A percentile compares a stretch with the other conserved stretches of the same genome.
These are phyloP conservation scores for Neckera pumila DNA, from an alignment of 225 moss, liverwort and hornwort genomes.

Conservation along the genomic window DNA sequence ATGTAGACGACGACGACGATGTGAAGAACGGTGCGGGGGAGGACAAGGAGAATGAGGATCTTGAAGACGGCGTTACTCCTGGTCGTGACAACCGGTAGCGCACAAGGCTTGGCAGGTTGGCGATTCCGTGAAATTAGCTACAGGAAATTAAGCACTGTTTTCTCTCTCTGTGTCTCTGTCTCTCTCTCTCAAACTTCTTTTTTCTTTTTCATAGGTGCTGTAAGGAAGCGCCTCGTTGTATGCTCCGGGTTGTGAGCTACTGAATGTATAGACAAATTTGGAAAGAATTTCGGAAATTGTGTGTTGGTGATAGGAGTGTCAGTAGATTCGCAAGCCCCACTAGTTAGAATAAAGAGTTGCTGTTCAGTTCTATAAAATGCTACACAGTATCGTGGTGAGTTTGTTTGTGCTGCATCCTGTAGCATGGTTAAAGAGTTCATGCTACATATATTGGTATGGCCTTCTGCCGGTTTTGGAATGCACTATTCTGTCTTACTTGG, in stretches of 20 bases:
- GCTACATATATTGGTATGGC: neutral
- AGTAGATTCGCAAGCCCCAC: neutral
- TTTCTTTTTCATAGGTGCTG: neutral
- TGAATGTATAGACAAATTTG: neutral
- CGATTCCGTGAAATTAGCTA: neutral
- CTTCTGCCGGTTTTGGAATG: neutral
- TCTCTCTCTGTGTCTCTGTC: neutral
- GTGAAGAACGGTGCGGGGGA: neutral
- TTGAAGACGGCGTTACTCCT: slow-evolving; percentile 20
- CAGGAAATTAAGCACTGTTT: neutral
- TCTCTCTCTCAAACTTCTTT: neutral
- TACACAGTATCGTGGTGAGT: no score
- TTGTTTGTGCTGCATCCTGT: no score
- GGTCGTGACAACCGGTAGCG: neutral
- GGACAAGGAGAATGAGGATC: slow-evolving; percentile 27
- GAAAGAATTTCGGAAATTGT: neutral
- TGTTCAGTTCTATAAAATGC: no score
- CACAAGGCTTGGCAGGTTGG: neutral
- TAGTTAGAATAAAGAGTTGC: neutral
- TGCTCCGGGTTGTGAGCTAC: neutral
- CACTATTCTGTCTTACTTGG: neutral
- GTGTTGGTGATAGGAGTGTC: neutral
- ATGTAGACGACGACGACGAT: slow-evolving; percentile 17
- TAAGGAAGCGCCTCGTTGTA: neutral
- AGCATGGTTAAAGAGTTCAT: neutral